phyloP scores from a whole-genome alignment of 2,329 filamentous ascomycete genomes.

The Aspergillus vadensis region DNA sequence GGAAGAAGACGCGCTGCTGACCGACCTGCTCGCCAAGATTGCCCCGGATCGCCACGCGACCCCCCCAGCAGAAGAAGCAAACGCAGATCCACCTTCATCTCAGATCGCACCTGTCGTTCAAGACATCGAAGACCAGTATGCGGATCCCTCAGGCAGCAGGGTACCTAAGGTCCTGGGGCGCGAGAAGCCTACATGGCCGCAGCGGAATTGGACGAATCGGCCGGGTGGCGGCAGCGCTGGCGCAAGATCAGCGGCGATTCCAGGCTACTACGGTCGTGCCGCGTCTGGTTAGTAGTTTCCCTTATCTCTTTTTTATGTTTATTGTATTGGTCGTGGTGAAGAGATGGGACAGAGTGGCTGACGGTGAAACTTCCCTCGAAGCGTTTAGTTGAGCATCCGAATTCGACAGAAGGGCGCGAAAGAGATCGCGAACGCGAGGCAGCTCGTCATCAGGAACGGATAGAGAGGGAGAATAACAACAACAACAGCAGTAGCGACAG shows the following conservation, averaged over 20 bases:
- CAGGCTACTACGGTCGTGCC: conserved; percentile 29
- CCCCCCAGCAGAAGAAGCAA: conserved; percentile 25
- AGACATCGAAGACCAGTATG: conserved; percentile 50
- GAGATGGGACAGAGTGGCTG: conserved; percentile 45
- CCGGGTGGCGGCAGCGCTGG: conserved; percentile 19
- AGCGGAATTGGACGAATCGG: conserved; percentile 16
- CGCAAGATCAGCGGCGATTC: conserved; percentile 31
- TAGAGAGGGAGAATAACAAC: neutral
- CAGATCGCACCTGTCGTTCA: conserved; percentile 27
- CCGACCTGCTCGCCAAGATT: conserved; percentile 53
- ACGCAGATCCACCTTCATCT: neutral
- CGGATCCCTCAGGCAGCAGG: conserved; percentile 37
- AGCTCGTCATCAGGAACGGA: conserved; percentile 31
- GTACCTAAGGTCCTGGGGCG: conserved; percentile 46
- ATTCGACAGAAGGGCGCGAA: conserved; percentile 40
- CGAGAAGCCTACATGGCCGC: conserved; percentile 34
- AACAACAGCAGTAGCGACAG: no score
- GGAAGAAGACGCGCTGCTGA: conserved; percentile 58
- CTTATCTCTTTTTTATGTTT: conserved; percentile 30
- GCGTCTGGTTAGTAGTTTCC: conserved; percentile 41
- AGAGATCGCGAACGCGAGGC: conserved; percentile 34
- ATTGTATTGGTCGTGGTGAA: conserved; percentile 27
- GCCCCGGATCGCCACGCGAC: conserved; percentile 32
- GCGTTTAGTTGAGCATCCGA: conserved; percentile 61
- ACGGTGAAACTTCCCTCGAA: conserved; percentile 59